phyloP scores from a whole-genome alignment of 2,329 filamentous ascomycete genomes.

The Cercospora beticola region DNA sequence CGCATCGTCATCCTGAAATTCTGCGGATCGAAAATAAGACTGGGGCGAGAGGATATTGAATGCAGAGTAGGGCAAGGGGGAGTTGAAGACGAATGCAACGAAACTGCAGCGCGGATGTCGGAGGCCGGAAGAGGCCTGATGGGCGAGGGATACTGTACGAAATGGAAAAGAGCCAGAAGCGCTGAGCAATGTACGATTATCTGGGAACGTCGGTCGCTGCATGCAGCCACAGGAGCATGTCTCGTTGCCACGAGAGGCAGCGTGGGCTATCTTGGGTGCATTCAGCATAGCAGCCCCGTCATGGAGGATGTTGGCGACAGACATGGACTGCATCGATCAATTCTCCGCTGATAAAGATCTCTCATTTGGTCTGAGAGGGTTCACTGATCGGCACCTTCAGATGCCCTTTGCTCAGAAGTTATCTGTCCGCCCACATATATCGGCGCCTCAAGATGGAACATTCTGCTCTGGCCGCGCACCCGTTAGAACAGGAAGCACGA shows the following conservation, averaged over 20 bases:
- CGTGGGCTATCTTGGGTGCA: neutral
- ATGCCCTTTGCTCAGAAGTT: too few relatives aligned
- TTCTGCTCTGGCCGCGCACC: too few relatives aligned
- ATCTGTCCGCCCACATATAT: too few relatives aligned
- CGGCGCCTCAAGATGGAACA: too few relatives aligned
- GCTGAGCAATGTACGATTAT: neutral
- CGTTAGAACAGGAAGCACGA: too few relatives aligned
- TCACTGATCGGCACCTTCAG: too few relatives aligned
- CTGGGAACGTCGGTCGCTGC: neutral
- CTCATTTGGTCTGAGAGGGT: neutral
- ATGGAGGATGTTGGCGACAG: neutral
- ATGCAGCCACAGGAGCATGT: neutral
- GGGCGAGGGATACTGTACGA: too few relatives aligned
- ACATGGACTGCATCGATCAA: neutral
- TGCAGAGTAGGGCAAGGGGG: neutral
- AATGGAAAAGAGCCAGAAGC: too few relatives aligned
- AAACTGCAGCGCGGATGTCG: neutral
- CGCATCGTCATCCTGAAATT: conserved; percentile 84
- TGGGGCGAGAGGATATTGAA: neutral
- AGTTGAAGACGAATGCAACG: neutral
- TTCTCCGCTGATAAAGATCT: neutral
- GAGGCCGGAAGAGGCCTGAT: neutral
- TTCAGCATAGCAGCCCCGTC: neutral
- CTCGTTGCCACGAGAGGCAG: neutral
- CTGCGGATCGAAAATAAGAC: conserved; percentile 41